Conservation (phyloP, 1,284 basidiomycete species). For the Microbotryomycetes sp. region DNA sequence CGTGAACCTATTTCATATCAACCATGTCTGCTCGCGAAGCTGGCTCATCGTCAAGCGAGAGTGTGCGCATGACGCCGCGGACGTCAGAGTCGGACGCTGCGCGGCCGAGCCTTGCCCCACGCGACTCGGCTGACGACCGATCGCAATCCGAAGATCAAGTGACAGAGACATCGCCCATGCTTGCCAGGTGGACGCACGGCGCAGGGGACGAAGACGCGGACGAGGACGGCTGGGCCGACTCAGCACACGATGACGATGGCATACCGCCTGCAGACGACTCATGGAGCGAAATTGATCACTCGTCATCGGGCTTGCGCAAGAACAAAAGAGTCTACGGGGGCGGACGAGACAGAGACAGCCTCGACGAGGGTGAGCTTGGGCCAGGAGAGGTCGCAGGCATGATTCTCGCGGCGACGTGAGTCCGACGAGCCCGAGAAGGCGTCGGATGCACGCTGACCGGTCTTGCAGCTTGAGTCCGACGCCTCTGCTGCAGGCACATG, state of each 20-base stretch:
- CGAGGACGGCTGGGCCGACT: not conserved
- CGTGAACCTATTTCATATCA: too few species aligned
- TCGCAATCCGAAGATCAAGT: not conserved
- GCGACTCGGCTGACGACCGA: not conserved
- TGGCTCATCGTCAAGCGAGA: not conserved
- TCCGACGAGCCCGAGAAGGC: too few species aligned
- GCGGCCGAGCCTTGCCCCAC: not conserved
- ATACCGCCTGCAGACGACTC: not conserved
- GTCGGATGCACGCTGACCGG: not conserved
- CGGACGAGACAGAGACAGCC: constrained; percentile 12
- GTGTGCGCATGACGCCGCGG: not conserved
- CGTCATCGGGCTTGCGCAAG: not conserved
- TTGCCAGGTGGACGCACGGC: not conserved
- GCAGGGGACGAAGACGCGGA: not conserved
- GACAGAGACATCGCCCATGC: not conserved
- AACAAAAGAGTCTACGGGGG: constrained; percentile 23
- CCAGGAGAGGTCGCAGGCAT: constrained; percentile 22
- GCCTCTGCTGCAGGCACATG: constrained; percentile 34
- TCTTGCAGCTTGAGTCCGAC: constrained; percentile 24
- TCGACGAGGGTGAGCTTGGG: constrained; percentile 11
- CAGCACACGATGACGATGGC: not conserved
- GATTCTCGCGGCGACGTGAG: constrained; percentile 17
- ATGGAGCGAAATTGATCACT: not conserved
- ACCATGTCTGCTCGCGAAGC: too few species aligned
- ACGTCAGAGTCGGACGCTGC: not conserved